Percentiles rank a stretch among this genome's conserved stretches.
These are phyloP conservation scores for Boletus semigastroideus DNA, from an alignment of 1,284 basidiomycete genomes.

Conservation along the genomic window DNA sequence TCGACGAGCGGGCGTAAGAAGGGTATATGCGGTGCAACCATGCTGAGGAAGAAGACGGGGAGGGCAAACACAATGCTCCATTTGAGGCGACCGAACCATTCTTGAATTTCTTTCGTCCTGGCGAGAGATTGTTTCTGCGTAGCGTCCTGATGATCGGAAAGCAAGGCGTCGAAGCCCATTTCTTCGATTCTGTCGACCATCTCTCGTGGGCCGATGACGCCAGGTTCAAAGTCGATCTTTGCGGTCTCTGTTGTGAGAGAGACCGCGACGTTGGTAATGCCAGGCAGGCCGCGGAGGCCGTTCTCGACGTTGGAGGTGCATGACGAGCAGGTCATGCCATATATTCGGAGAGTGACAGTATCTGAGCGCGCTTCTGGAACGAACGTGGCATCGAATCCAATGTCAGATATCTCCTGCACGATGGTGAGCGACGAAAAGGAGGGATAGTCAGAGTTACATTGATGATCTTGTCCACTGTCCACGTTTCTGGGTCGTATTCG, in stretches of 20 bases:
- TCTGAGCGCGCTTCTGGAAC: slow-evolving; percentile 66
- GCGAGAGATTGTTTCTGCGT: slow-evolving; percentile 91
- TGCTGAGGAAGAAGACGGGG: slow-evolving; percentile 91
- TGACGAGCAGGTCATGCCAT: slow-evolving; percentile 89
- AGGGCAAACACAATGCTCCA: slow-evolving; percentile 80
- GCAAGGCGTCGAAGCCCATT: slow-evolving; percentile 87
- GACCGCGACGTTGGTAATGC: slow-evolving; percentile 71
- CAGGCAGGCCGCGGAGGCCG: slow-evolving; percentile 69
- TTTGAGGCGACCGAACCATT: slow-evolving; percentile 85
- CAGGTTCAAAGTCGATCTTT: slow-evolving; percentile 75
- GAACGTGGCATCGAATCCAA: slow-evolving; percentile 86
- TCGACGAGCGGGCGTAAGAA: slow-evolving; percentile 52
- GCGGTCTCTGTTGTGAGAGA: slow-evolving; percentile 75
- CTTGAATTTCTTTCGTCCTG: slow-evolving; percentile 87
- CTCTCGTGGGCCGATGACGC: slow-evolving; percentile 74
- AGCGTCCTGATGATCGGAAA: slow-evolving; percentile 79
- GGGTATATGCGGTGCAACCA: slow-evolving; percentile 81
- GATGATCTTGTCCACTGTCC: slow-evolving; percentile 80
- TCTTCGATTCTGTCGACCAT: slow-evolving; percentile 87
- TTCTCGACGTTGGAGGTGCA: slow-evolving; percentile 81
- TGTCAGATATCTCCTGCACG: slow-evolving; percentile 82
- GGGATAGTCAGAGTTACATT: slow-evolving; percentile 48
- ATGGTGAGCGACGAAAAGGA: slow-evolving; percentile 12
- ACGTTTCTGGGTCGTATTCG: slow-evolving; percentile 82
- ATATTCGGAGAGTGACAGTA: slow-evolving; percentile 73